Percentiles rank a stretch among this genome's conserved stretches.
Conservation (phyloP, 768 basidiomycete genomes). For the Lepiota brunneoincarnata region DNA sequence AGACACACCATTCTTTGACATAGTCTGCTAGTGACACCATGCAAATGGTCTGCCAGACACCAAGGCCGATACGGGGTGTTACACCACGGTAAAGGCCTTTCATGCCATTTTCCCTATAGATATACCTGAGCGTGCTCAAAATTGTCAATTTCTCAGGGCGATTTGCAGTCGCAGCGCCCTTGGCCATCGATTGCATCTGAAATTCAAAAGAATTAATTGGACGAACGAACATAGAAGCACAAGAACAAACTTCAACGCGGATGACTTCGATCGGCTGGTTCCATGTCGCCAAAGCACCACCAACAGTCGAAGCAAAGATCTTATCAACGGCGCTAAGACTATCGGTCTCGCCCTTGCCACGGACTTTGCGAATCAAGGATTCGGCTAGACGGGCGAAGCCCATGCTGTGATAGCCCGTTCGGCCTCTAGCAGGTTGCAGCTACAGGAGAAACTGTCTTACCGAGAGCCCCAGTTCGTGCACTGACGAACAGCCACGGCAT, state of each 20-base stretch:
- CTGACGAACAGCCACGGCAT: slow-evolving; percentile 88
- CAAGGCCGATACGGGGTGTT: slow-evolving; percentile 92
- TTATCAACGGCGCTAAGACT: slow-evolving; percentile 78
- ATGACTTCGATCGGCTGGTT: slow-evolving; percentile 99
- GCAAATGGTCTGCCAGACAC: slow-evolving; percentile 97
- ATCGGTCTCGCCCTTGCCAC: slow-evolving; percentile 78
- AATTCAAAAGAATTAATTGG: slow-evolving; percentile 9
- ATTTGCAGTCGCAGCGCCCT: slow-evolving; percentile 67
- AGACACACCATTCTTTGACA: slow-evolving; percentile 76
- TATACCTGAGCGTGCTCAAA: slow-evolving; percentile 85
- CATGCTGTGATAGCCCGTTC: slow-evolving; percentile 55
- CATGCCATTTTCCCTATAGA: slow-evolving; percentile 95
- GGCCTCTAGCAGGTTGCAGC: neutral
- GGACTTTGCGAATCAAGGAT: slow-evolving; percentile 66
- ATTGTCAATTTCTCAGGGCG: slow-evolving; percentile 93
- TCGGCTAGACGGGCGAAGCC: slow-evolving; percentile 96
- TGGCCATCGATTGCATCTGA: slow-evolving; percentile 99
- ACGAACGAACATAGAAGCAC: neutral
- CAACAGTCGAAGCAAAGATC: slow-evolving; percentile 83
- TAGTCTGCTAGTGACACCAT: slow-evolving; percentile 99
- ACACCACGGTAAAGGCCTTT: slow-evolving; percentile 98
- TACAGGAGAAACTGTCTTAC: slow-evolving; percentile 35
- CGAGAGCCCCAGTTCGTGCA: slow-evolving; percentile 94
- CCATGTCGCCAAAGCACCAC: slow-evolving; percentile 97
- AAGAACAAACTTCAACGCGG: slow-evolving; percentile 76